Evolutionary conservation across 192 early-diverging fungal genomes (phyloP), one percentile per base, ranked within the genome.

Genomic region (Backusella sp.): DNA sequence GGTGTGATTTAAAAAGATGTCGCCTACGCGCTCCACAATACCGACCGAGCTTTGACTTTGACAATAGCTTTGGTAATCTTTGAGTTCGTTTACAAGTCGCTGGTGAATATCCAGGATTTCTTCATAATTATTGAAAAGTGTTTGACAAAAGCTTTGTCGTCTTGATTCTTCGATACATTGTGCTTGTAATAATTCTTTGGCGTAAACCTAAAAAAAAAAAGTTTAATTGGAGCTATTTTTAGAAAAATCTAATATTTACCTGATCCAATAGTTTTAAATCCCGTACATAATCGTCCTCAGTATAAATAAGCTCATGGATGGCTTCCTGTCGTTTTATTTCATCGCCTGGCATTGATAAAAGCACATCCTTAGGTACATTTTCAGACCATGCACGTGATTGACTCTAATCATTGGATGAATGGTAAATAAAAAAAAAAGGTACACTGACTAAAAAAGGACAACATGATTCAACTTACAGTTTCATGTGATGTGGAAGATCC

Each of bases 291-390:
- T 98, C 97, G n/a, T 87, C 86, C 84, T 99, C 97, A 0, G 97
- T 98, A 69, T 91, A 86, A 34, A 96, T 88, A 6, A 97, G 90
- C 78, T 99, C 97, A 80, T 92, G 93, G 62, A 99, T 97, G 7
- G 96, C 92, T 83, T 99, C 97, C 75, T 99, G 97, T 59, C 97
- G 84, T 77, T 93, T 90, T 6, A 93, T 88, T 59, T 96, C 95
- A 59, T 90, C 81, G 73, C 87, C 85, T 73, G 86, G 81, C 12
- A 91, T 89, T 9, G 88, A 86, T 42, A 91, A 88, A 14, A 92
- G 77, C 5, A 97, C 80, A 34, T 91, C 90, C 53, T 84, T 85
- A 0, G 94, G 86, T 11, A 95, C 94, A 9, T 89, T 88, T 70
- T 85, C 91, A 17, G 90, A 90, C 96, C 96, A 97, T 1, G 82